phyloP scores from a whole-genome alignment of 257 asterid species.

The Forsythia viridissima region DNA sequence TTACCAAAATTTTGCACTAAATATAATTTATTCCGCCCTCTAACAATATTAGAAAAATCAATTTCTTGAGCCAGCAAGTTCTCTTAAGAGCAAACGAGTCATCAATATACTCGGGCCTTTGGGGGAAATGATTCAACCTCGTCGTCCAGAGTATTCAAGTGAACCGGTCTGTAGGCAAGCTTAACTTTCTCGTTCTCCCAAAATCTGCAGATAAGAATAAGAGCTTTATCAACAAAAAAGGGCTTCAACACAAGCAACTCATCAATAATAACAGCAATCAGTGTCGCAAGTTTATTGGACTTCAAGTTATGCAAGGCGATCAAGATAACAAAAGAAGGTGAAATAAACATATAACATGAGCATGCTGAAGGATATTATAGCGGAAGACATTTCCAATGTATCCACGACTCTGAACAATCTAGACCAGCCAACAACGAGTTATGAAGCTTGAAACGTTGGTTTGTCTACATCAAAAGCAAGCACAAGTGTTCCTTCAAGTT shows the following conservation, averaged over 20 bases:
- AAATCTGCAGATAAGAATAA: conserved; percentile 36
- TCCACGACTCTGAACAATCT: not conserved
- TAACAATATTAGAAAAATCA: not conserved
- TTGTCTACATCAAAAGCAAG: not conserved
- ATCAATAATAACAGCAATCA: not conserved
- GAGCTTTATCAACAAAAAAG: too few relatives aligned
- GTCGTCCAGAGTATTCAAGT: conserved; percentile 63
- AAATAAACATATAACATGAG: not conserved
- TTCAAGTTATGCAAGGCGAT: not conserved
- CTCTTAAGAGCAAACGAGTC: not conserved
- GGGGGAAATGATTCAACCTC: conserved; percentile 67
- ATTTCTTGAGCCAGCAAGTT: conserved; percentile 14
- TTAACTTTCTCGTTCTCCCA: conserved; percentile 66
- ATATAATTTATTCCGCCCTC: conserved; percentile 20
- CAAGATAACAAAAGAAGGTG: not conserved
- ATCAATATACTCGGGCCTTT: conserved; percentile 63
- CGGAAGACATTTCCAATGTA: not conserved
- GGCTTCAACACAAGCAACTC: too few relatives aligned
- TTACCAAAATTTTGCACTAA: conserved; percentile 26
- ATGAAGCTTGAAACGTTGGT: not conserved
- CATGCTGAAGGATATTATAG: too few relatives aligned
- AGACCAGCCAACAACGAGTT: not conserved
- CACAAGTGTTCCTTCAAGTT: not conserved
- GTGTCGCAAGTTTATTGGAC: not conserved
- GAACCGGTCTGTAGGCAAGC: conserved; percentile 66